Conservation (phyloP, 805 yeast species). For the Scheffersomyces ergatensis region DNA sequence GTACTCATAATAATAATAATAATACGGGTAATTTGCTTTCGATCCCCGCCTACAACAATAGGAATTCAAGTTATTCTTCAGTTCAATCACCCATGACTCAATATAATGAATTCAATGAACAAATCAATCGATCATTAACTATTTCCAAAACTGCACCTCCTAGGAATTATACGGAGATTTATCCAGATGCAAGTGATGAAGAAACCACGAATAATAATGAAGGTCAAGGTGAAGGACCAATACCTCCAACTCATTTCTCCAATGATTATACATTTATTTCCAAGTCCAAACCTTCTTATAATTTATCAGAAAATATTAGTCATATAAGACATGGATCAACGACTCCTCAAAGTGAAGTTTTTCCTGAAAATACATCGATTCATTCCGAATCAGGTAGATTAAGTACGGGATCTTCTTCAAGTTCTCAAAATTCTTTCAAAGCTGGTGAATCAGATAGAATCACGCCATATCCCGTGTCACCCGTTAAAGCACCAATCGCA, state of each 20-base stretch:
- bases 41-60: conserved; percentile 20
- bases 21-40: conserved; percentile 15
- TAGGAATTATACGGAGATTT: conserved; percentile 1
- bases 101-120: conserved; percentile 39
- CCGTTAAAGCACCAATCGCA: conserved; percentile 1
- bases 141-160: conserved; percentile 2
- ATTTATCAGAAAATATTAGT: conserved; percentile 11
- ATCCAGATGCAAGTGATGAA: conserved; percentile 4
- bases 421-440: conserved; percentile 10
- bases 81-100: conserved; percentile 44
- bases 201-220: conserved; percentile 2
- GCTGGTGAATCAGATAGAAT: conserved; percentile 1
- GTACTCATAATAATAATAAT: conserved; percentile 1
- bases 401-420: conserved; percentile 13
- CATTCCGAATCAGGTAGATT: conserved; percentile 25
- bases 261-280: neutral
- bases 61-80: conserved; percentile 35
- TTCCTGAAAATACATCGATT: conserved; percentile 12
- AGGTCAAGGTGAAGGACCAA: conserved; percentile 12
- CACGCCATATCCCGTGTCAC: neutral
- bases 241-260: conserved; percentile 18
- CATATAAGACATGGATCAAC: conserved; percentile 16
- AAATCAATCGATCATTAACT: conserved; percentile 27
- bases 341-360: conserved; percentile 7
- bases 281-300: conserved; percentile 12